A percentile compares a stretch with the other conserved stretches of the same genome.
These are phyloP conservation scores for Termitomyces titanicus DNA, from an alignment of 768 basidiomycete species.

Conservation along the genomic window DNA sequence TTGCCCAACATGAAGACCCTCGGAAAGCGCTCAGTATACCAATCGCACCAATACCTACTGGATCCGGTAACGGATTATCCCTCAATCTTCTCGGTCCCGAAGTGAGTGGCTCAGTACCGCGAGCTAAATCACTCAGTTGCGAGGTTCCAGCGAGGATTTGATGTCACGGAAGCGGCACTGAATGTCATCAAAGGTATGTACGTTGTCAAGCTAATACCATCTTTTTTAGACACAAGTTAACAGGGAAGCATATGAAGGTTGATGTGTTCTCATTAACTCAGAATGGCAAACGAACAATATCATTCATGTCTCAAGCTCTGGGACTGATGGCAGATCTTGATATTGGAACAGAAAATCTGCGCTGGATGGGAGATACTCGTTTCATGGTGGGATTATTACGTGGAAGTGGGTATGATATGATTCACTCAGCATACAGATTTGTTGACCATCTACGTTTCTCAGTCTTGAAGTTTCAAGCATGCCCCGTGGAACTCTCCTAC, in stretches of 20 bases:
- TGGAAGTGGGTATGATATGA: conserved; percentile 45
- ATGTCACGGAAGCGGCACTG: conserved; percentile 67
- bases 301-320: conserved; percentile 80
- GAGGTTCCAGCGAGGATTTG: conserved; percentile 54
- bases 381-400: conserved; percentile 72
- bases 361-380: conserved; percentile 84
- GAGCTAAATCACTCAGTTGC: neutral
- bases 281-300: conserved; percentile 55
- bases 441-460: conserved; percentile 1
- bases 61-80: conserved; percentile 76
- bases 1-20: conserved; percentile 61
- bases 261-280: conserved; percentile 81
- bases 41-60: conserved; percentile 75
- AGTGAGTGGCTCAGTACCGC: conserved; percentile 31
- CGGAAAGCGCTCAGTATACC: conserved; percentile 62
- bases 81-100: conserved; percentile 71
- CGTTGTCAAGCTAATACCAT: neutral
- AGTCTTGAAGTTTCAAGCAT: conserved; percentile 63
- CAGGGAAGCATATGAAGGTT: conserved; percentile 69
- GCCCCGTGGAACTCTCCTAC: conserved; percentile 66
- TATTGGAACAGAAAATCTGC: conserved; percentile 76
- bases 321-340: conserved; percentile 88
- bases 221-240: neutral
- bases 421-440: neutral
- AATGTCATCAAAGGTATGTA: conserved; percentile 74